These are phyloP conservation scores for Neurospora sp. DNA, from an alignment of 495 filamentous ascomycete species.

Conservation along the genomic window DNA sequence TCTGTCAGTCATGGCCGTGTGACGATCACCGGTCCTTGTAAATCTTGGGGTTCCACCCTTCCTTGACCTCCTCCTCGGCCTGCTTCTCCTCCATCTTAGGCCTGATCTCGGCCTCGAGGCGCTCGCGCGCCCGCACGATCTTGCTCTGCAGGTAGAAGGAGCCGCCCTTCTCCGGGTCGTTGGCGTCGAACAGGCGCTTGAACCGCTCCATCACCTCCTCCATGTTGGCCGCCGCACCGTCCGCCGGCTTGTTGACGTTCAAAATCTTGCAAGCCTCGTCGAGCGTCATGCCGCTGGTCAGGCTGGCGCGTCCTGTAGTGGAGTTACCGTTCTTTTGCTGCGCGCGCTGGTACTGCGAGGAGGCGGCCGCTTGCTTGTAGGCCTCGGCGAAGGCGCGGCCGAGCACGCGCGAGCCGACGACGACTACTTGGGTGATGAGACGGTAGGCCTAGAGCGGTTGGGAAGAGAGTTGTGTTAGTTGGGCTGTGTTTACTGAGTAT, in stretches of 20 bases:
- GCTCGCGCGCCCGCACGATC: constrained; percentile 76
- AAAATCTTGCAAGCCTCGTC: constrained; percentile 97
- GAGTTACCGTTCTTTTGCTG: constrained; percentile 39
- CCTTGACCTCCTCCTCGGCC: constrained; percentile 57
- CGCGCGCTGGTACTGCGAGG: constrained; percentile 67
- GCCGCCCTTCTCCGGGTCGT: constrained; percentile 89
- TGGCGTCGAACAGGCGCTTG: constrained; percentile 88
- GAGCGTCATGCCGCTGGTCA: constrained; percentile 68
- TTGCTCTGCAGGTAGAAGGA: constrained; percentile 99
- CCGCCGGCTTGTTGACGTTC: constrained; percentile 78
- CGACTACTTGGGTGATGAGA: constrained; percentile 83
- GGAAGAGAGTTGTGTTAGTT: neutral
- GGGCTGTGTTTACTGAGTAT: neutral
- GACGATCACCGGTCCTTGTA: constrained; percentile 67
- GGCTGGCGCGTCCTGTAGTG: constrained; percentile 29
- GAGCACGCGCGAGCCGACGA: constrained; percentile 82
- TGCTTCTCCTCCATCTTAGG: constrained; percentile 41
- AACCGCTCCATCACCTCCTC: constrained; percentile 75
- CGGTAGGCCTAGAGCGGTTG: constrained; percentile 65
- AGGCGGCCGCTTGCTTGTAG: constrained; percentile 82
- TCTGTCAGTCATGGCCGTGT: neutral
- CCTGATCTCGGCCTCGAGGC: constrained; percentile 74
- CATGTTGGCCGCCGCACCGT: constrained; percentile 62
- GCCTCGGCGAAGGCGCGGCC: constrained; percentile 87
- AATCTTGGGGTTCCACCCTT: constrained; percentile 89